Base-by-base conservation (phyloP, 441 rosid species). In the Gossypium gossypioides region DNA sequence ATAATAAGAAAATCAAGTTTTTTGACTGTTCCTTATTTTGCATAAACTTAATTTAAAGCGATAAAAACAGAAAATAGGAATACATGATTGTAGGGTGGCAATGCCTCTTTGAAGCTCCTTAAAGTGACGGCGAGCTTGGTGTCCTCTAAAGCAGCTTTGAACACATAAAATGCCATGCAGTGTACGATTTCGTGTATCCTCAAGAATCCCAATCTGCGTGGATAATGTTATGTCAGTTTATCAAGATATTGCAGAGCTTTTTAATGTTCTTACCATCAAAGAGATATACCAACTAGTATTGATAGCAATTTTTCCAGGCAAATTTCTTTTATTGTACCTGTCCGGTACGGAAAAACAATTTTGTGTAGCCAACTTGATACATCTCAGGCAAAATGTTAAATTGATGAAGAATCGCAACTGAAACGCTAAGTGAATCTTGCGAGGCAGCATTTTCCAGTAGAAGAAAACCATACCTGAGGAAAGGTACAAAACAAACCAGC, bases 311-410 rank as follows among this genome's bases (percentile, higher is more conserved):
- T 56, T 19, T 19, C 6, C 60, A 21, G n/a, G 13, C 60, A 58
- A 3, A 58, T 27, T 16, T 7, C 52, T 42, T 50, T 66, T 25
- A 76, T 63, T 73, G 71, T 77, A 95, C 99, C 99, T 93, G 98
- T 52, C 98, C 98, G 8, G 98, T 82, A 62, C 98, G 93, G 79
- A 96, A 91, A 85, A 96, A 96, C 77, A 96, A 76, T 70, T 96
- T 96, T 18, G 97, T 92, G 85, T 91, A 96, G 75, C 99, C 98
- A 80, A 93, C 99, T 90, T 93, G 98, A 81, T 92, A 92, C 98
- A 96, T 92, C 88, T 96, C 99, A 3, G 98, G 98, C 87, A 91
- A 86, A 74, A 96, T 91, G 77, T 88, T 87, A 63, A 96, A 92
- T 77, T 96, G 99, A 82, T 96, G 97, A 78, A 96, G 99, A 79